Conservation (phyloP, 2,329 filamentous ascomycete species). For the Coniochaeta pulveracea region DNA sequence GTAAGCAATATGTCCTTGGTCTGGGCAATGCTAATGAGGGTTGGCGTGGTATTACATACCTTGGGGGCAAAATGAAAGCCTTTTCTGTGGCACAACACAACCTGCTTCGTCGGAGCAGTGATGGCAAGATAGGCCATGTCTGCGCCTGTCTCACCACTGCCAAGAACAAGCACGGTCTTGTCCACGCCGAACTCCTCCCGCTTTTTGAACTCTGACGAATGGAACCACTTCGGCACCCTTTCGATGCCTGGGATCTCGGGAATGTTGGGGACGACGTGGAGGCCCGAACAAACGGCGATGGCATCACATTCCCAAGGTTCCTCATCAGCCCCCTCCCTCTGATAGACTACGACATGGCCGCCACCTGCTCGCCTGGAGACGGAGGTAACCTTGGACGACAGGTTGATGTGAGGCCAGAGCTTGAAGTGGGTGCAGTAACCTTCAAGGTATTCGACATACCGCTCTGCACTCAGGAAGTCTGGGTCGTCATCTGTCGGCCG, state of each 20-base stretch:
- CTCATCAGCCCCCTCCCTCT: background rate
- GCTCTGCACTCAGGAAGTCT: slow-evolving; percentile 21
- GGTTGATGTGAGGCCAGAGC: slow-evolving; percentile 20
- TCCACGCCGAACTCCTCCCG: slow-evolving; percentile 19
- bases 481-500: slow-evolving; percentile 20
- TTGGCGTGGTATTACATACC: slow-evolving; percentile 1
- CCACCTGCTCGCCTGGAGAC: slow-evolving; percentile 9
- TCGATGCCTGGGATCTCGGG: slow-evolving; percentile 21
- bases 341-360: slow-evolving; percentile 12
- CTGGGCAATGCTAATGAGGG: background rate
- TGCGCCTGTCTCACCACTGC: slow-evolving; percentile 24
- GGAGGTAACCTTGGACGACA: slow-evolving; percentile 16
- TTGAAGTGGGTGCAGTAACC: slow-evolving; percentile 21
- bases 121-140: slow-evolving; percentile 24
- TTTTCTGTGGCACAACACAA: slow-evolving; percentile 24
- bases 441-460: slow-evolving; percentile 24
- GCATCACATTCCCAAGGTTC: slow-evolving; percentile 21
- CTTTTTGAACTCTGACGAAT: slow-evolving; percentile 24
- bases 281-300: slow-evolving; percentile 25
- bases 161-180: slow-evolving; percentile 23
- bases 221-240: slow-evolving; percentile 16
- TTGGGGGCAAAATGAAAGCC: slow-evolving; percentile 26
- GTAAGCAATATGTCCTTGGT: background rate
- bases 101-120: slow-evolving; percentile 21
- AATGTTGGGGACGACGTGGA: slow-evolving; percentile 21